Evolutionary conservation across 1,139 yeast genomes (phyloP).

Genomic region (Nakaseomyces bracarensis): DNA sequence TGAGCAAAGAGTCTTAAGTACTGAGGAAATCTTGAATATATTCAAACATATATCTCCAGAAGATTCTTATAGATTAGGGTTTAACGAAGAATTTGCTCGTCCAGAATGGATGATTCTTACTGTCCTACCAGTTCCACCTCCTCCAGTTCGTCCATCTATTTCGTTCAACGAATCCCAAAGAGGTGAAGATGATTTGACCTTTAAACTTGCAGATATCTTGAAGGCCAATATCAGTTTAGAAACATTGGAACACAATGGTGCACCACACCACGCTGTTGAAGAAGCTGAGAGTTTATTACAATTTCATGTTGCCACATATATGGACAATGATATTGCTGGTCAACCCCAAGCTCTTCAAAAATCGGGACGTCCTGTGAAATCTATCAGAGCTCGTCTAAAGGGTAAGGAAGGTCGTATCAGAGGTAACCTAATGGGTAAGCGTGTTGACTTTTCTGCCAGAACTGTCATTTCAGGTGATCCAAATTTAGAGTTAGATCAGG

Average conservation of each 20-base stretch:
- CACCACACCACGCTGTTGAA: conserved; percentile 95
- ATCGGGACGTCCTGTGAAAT: conserved; percentile 97
- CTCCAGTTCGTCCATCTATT: conserved; percentile 97
- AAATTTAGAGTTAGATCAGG: conserved; percentile 92
- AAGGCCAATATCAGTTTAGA: conserved; percentile 96
- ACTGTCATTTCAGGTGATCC: conserved; percentile 99
- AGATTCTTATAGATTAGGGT: conserved; percentile 77
- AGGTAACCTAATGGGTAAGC: conserved; percentile 98
- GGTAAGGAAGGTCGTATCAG: conserved; percentile 99
- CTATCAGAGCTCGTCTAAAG: conserved; percentile 96
- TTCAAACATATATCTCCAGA: conserved; percentile 83
- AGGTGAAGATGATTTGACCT: conserved; percentile 98
- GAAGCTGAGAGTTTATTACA: conserved; percentile 94
- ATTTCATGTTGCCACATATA: conserved; percentile 98
- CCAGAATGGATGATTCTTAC: conserved; percentile 99
- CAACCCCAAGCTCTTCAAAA: conserved; percentile 98
- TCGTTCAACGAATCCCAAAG: conserved; percentile 98
- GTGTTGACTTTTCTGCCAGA: conserved; percentile 98
- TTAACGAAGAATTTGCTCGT: conserved; percentile 91
- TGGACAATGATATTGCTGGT: conserved; percentile 99
- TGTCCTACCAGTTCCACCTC: conserved; percentile 98
- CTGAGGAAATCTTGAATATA: conserved; percentile 82
- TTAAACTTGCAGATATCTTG: conserved; percentile 90
- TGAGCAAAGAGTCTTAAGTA: conserved; percentile 81
- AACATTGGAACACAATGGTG: conserved; percentile 94